Conservation (phyloP, 2,329 filamentous ascomycete genomes). For the Chrysosporium keratinophilum region DNA sequence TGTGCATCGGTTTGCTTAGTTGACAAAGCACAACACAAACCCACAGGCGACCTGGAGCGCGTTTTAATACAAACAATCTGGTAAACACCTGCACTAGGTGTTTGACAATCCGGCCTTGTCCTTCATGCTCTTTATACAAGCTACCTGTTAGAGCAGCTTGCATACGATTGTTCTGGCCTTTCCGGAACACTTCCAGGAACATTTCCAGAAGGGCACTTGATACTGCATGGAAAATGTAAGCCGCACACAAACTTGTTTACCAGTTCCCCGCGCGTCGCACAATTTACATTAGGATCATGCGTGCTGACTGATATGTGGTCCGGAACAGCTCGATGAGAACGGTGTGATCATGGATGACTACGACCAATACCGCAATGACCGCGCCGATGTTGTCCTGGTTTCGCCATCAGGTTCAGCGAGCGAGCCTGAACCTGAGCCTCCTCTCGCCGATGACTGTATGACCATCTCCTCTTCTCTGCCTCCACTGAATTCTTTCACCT, state of each 20-base stretch:
- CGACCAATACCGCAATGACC: conserved; percentile 51
- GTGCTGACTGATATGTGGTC: conserved; percentile 20
- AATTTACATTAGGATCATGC: too few relatives aligned
- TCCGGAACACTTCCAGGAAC: too few relatives aligned
- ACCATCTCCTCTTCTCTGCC: conserved; percentile 11
- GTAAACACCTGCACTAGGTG: too few relatives aligned
- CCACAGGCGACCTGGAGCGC: too few relatives aligned
- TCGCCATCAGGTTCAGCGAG: conserved; percentile 50
- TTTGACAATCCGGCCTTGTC: too few relatives aligned
- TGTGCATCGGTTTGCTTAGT: too few relatives aligned
- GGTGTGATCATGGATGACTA: conserved; percentile 53
- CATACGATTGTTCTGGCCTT: neutral
- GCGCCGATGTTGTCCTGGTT: conserved; percentile 53
- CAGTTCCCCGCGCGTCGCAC: neutral
- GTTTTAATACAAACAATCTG: too few relatives aligned
- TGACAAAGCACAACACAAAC: too few relatives aligned
- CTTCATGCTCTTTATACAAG: neutral
- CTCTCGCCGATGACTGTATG: conserved; percentile 50
- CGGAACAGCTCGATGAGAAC: conserved; percentile 35
- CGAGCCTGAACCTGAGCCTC: conserved; percentile 44
- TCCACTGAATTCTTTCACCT: neutral
- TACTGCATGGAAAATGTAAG: conserved; percentile 15
- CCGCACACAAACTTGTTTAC: neutral
- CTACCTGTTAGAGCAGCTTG: neutral
- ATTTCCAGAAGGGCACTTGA: neutral